A percentile compares a stretch with the other conserved stretches of the same genome.
These are phyloP conservation scores for Logfia minima DNA, from an alignment of 129 eudicot genomes.

Conservation along the genomic window DNA sequence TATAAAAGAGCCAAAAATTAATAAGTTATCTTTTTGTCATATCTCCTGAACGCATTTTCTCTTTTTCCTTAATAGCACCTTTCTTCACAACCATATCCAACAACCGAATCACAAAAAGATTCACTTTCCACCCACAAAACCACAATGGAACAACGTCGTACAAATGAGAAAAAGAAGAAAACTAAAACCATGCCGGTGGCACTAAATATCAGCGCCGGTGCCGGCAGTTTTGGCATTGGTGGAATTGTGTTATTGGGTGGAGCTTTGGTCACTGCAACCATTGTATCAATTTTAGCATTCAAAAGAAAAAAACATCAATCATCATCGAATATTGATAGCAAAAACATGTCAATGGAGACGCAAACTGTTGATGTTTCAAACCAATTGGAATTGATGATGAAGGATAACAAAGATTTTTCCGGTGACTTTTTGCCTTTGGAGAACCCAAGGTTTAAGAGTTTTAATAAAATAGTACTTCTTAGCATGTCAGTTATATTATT, in stretches of 20 bases:
- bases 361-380: no score
- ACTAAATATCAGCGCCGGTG: conserved; percentile 36
- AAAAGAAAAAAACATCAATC: conserved; percentile 22
- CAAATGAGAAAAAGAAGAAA: conserved; percentile 30
- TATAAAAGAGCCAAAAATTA: neutral
- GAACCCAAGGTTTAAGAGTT: no score
- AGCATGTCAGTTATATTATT: no score
- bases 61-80: neutral
- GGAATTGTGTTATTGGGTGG: conserved; percentile 56
- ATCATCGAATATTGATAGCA: conserved; percentile 15
- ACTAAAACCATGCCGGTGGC: conserved; percentile 22
- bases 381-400: no score
- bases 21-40: conserved; percentile 3
- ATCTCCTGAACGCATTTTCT: conserved; percentile 11
- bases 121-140: conserved; percentile 16
- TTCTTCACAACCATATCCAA: neutral
- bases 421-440: no score
- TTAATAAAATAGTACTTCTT: no score
- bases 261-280: conserved; percentile 50
- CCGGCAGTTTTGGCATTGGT: conserved; percentile 42
- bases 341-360: no score
- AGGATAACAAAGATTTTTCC: no score
- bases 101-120: conserved; percentile 35
- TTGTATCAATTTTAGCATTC: conserved; percentile 38
- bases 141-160: conserved; percentile 7